Percentiles rank a stretch among this genome's conserved stretches.
These are phyloP conservation scores for Inga leiocalycina DNA, from an alignment of 306 rosid species.

Conservation along the genomic window DNA sequence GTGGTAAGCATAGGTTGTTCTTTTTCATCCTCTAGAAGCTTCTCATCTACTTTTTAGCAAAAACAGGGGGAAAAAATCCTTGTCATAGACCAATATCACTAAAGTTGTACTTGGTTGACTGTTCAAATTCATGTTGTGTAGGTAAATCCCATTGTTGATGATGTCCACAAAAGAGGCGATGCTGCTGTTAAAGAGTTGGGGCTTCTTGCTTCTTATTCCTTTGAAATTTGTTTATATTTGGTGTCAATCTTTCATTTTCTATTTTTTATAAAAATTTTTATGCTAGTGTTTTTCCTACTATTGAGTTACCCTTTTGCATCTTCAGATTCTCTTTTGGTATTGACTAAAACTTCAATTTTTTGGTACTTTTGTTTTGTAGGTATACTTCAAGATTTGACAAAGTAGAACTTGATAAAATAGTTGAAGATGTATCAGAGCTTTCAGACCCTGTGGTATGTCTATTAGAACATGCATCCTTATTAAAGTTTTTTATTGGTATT, in stretches of 20 bases:
- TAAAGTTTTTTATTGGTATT: neutral
- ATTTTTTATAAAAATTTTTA: neutral
- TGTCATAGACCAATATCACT: neutral
- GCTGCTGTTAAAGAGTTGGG: conserved; percentile 78
- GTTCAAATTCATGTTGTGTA: conserved; percentile 25
- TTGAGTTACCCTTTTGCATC: conserved; percentile 1
- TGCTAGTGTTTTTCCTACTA: neutral
- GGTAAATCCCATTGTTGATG: conserved; percentile 96
- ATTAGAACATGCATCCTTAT: conserved; percentile 6
- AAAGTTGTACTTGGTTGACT: neutral
- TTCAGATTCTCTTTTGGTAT: neutral
- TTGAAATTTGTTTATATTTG: neutral
- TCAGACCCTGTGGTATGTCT: conserved; percentile 82
- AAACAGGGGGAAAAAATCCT: too few relatives aligned
- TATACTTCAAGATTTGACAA: conserved; percentile 81
- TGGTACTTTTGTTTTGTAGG: conserved; percentile 43
- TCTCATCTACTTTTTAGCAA: neutral
- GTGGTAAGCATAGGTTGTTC: conserved; percentile 41
- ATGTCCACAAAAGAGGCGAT: conserved; percentile 79
- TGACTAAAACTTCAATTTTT: neutral
- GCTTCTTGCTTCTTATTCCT: neutral
- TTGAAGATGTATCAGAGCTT: conserved; percentile 76
- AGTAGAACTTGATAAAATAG: conserved; percentile 61
- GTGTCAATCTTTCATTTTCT: neutral
- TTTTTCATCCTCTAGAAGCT: neutral